Base-by-base conservation (phyloP, 768 basidiomycete species). In the Lyophyllum semitale region DNA sequence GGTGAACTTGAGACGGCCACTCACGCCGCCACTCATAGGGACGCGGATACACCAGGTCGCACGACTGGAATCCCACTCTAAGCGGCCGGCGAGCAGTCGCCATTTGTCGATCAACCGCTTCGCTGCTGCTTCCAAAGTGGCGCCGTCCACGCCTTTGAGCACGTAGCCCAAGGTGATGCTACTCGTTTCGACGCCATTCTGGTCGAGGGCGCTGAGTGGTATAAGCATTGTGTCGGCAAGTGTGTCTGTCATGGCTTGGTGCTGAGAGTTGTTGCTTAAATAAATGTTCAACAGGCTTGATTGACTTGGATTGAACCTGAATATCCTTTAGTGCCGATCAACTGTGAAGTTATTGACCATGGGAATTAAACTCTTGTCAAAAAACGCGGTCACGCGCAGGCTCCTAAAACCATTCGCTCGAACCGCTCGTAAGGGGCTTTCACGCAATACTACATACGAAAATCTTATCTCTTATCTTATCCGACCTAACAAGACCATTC, bases 61-160 rank as follows among this genome's bases (percentile, higher is more conserved):
- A 54, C 4, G 26, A 18, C 7, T 3, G 15, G 4, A 4, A 26
- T 20, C 13, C 45, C 45, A 51, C 20, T 56, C 49, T 2, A 51
- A 35, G n/a, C 44, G 49, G n/a, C 55, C 55, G 3, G 54, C 54
- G n/a, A 55, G 42, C 12, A 55, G 42, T 17, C 54, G 48, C 54
- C 54, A 55, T 18, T 55, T 55, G n/a, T 55, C 25, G 42, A 51
- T 32, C 33, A 55, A 6, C 8, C 54, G 54, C n/a, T 38, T 44
- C 15, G 48, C 54, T 4, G 54, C 48, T 9, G 41, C 54, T 38
- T 55, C 43, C 15, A 55, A 4, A 2, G 11, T 30, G 15, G 48
- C 26, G 13, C 17, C 32, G 20, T 55, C 48, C 11, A 38, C 41
- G 44, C 43, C 26, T 13, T 51, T 55, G 32, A 55, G 40, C 13